Percentiles rank a stretch among this genome's conserved stretches.
phyloP scores from a whole-genome alignment of 2,329 filamentous ascomycete species.

The Ophiostoma ips region DNA sequence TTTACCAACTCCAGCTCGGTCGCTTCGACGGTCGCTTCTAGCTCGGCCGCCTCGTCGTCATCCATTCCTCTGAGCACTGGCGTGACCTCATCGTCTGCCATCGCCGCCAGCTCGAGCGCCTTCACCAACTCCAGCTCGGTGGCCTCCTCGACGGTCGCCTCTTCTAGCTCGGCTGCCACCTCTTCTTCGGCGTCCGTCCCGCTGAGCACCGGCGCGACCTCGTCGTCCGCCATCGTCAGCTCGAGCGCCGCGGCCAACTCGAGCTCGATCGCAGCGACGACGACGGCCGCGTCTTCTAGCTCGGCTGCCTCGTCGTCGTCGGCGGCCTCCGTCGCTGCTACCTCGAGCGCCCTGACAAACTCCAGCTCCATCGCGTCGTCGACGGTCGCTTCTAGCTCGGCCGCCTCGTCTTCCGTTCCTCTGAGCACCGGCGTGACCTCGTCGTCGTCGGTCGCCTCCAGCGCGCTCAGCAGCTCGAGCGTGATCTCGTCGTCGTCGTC shows the following conservation, averaged over 20 bases:
- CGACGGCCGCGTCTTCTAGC: neutral
- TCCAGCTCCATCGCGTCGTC: neutral
- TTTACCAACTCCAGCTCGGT: neutral
- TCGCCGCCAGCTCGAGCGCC: neutral
- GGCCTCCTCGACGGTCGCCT: no score
- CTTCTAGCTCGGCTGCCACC: neutral
- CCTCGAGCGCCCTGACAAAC: no score
- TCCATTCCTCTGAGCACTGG: neutral
- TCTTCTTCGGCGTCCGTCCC: neutral
- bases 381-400: neutral
- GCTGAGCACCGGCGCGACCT: neutral
- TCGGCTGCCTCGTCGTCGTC: no score
- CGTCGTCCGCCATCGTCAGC: neutral
- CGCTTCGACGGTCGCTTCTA: no score
- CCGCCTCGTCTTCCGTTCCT: neutral
- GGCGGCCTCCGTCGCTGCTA: no score
- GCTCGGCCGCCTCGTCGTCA: neutral
- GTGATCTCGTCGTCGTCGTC: no score
- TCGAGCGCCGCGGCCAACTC: neutral
- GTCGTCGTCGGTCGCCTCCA: neutral
- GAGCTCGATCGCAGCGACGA: neutral
- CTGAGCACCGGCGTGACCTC: neutral
- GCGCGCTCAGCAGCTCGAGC: no score
- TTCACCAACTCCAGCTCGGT: neutral
- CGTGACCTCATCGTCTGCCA: no score